Conservation (phyloP, 495 filamentous ascomycete species). For the Cercophora scortea region DNA sequence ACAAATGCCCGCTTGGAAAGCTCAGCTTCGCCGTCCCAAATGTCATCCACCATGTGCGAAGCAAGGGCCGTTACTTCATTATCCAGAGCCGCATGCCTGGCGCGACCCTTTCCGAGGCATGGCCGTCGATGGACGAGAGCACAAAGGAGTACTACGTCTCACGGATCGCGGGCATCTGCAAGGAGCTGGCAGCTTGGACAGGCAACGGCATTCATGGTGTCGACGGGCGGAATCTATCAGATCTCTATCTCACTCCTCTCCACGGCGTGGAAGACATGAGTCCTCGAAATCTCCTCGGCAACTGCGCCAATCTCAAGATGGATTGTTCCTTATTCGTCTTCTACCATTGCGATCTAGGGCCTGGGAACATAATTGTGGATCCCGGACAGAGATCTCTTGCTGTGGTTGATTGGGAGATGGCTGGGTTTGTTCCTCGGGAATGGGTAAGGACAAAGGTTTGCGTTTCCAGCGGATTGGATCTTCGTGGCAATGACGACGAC, state of each 20-base stretch:
- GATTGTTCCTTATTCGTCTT: slow-evolving; percentile 11
- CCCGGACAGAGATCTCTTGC: slow-evolving; percentile 14
- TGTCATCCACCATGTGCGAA: slow-evolving; percentile 1
- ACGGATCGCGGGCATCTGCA: neutral
- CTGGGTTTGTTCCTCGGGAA: slow-evolving; percentile 9
- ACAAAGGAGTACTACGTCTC: slow-evolving; percentile 6
- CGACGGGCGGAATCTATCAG: neutral
- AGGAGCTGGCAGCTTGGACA: neutral
- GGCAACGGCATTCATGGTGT: neutral
- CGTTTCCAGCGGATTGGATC: slow-evolving; percentile 7
- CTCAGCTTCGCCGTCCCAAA: slow-evolving; percentile 2
- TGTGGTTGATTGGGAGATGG: slow-evolving; percentile 29
- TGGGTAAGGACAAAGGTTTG: slow-evolving; percentile 6
- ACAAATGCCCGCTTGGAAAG: slow-evolving; percentile 6
- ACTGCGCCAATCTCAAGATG: neutral
- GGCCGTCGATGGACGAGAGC: slow-evolving; percentile 5
- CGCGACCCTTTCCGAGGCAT: slow-evolving; percentile 1
- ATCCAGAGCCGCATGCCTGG: slow-evolving; percentile 5
- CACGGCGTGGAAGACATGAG: neutral
- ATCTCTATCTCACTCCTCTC: neutral
- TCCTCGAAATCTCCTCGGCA: neutral
- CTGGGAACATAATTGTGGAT: slow-evolving; percentile 22
- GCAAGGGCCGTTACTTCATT: slow-evolving; percentile 5
- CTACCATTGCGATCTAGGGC: slow-evolving; percentile 26
- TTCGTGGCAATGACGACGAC: slow-evolving; percentile 5